Base-by-base conservation (phyloP, 345 rosid genomes). In the Eutrema heterophyllum region DNA sequence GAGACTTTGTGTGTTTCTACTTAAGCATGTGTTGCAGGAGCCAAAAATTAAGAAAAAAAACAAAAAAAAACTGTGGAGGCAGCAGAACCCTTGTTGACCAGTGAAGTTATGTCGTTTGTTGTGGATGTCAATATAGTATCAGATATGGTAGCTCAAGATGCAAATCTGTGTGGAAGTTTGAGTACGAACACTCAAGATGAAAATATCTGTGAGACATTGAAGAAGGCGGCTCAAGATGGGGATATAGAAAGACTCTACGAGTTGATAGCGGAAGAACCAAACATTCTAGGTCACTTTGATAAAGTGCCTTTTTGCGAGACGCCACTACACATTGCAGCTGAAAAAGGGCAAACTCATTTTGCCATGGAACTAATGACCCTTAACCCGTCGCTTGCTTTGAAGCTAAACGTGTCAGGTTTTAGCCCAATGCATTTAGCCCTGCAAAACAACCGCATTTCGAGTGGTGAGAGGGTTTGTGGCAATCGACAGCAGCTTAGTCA, bases 401-500 rank as follows among this genome's bases (percentile, higher is more conserved):
- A 55, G 61, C 41, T 55, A 32, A 32, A 6, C 60, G 40, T n/a
- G 2, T 1, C 35, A 14, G 78, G 83, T 14, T 71, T 63, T 7
- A 75, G 76, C 12, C 73, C 76, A 3, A 21, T 81, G 38, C 82
- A 78, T 67, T n/a, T 81, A 15, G 82, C 84, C 43, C 24, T 81
- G 45, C 70, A 65, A 21, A 33, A 18, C 12, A 30, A 48, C 30
- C 64, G 48, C 27, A 1, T 9, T 21, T 9, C 44, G 13, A 2
- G 58, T 15, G 29, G 73, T 66, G 52, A 70, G 72, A 49, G 57
- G 62, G 64, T 35, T 80, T 5, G 53, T 80, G 16, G 16, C 48
- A 43, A 12, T 40, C 1, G 36, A 71, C 43, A 59, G 52, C 13
- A 54, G 78, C 55, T 46, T 82, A 1, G 56, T 80, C 11, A 66